These are phyloP conservation scores for Prinsepia uniflora DNA, from an alignment of 306 rosid species.

Conservation along the genomic window DNA sequence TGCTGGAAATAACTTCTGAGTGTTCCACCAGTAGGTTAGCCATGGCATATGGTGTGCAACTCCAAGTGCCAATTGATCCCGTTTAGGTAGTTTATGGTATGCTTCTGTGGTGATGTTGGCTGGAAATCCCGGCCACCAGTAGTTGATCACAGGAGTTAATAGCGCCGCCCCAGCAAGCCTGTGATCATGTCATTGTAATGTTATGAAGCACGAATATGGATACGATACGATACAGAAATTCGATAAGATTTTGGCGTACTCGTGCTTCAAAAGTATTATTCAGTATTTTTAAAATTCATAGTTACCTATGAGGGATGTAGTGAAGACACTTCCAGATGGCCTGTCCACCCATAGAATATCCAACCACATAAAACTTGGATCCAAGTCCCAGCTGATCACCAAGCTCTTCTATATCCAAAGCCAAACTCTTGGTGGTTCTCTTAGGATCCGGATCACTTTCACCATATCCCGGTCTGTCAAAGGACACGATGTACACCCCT, in stretches of 20 bases:
- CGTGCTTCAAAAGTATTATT: no score
- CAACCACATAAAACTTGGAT: conserved; percentile 30
- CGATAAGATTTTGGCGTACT: no score
- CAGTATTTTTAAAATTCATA: no score
- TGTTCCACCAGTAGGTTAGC: conserved; percentile 56
- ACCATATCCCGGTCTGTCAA: conserved; percentile 36
- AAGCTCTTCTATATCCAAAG: conserved; percentile 34
- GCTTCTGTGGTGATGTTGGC: conserved; percentile 31
- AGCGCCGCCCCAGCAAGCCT: conserved; percentile 54
- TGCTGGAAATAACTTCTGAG: conserved; percentile 48
- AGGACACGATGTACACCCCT: conserved; percentile 10
- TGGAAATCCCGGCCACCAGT: conserved; percentile 56
- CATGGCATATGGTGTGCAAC: conserved; percentile 47
- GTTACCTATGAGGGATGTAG: conserved; percentile 31
- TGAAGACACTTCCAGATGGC: conserved; percentile 25
- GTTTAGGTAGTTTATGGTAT: conserved; percentile 29
- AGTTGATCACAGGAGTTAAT: conserved; percentile 44
- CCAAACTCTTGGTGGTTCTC: conserved; percentile 29
- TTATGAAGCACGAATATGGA: no score
- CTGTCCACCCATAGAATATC: conserved; percentile 31
- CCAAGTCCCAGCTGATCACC: conserved; percentile 30
- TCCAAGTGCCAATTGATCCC: conserved; percentile 49
- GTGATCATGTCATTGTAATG: no score
- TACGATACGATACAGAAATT: no score
- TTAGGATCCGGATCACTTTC: conserved; percentile 40